These are phyloP conservation scores for Neonectria sp. DNA, from an alignment of 2,329 filamentous ascomycete genomes.

Conservation along the genomic window DNA sequence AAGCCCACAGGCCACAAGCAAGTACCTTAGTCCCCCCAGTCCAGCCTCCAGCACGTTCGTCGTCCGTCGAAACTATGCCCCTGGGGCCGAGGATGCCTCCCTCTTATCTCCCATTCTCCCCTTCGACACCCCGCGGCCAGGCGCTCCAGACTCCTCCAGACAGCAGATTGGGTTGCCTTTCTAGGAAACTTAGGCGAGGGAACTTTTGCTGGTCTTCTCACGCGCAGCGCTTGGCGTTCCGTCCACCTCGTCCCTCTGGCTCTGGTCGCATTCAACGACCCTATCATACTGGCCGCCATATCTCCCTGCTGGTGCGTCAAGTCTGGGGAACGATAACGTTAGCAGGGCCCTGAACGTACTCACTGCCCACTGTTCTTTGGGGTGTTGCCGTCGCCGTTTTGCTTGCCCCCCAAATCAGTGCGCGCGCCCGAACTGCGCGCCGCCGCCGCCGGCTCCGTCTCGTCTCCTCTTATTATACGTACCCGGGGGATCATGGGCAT, in stretches of 20 bases:
- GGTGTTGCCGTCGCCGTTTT: constrained; percentile 37
- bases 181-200: constrained; percentile 55
- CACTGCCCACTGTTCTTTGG: constrained; percentile 12
- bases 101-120: constrained; percentile 43
- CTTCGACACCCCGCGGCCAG: constrained; percentile 43
- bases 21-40: background rate
- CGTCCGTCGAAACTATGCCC: constrained; percentile 10
- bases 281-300: constrained; percentile 48
- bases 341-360: constrained; percentile 45
- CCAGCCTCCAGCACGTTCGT: constrained; percentile 16
- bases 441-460: constrained; percentile 32
- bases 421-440: constrained; percentile 29
- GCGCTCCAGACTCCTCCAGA: constrained; percentile 46
- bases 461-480: constrained; percentile 48
- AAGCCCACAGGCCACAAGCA: background rate
- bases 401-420: constrained; percentile 30
- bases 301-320: constrained; percentile 47
- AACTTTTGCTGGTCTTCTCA: constrained; percentile 58
- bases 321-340: constrained; percentile 54
- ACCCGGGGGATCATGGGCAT: constrained; percentile 55
- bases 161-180: constrained; percentile 54
- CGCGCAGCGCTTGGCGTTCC: constrained; percentile 54
- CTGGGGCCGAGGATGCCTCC: constrained; percentile 36
- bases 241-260: constrained; percentile 41
- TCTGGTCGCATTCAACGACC: constrained; percentile 42